Base-by-base conservation (phyloP, 2,329 filamentous ascomycete species). In the Gnomoniopsis sp. region DNA sequence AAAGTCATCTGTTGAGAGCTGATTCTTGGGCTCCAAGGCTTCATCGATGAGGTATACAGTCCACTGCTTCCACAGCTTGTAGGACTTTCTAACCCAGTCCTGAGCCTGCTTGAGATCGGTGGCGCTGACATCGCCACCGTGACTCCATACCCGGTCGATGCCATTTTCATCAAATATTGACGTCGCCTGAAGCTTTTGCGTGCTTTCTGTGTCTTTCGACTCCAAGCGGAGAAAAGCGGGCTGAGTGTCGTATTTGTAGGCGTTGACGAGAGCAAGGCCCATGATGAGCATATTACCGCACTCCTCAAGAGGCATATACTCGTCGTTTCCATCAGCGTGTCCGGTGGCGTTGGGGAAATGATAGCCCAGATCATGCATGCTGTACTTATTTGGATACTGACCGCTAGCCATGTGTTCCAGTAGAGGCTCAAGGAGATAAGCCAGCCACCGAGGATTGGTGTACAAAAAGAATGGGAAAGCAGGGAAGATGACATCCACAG, bases 391-490 rank as follows among this genome's bases (percentile, higher is more conserved):
- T 8, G 91, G 91, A 69, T 95, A 96, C 69, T 93, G 88, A 1
- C 89, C 89, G 68, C 88, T 91, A 23, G 90, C 74, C 77, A 90
- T 90, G 70, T 95, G 89, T 72, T 95, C 90, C 54, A 95, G 81
- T 23, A 93, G 77, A 6, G 90, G 90, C 70, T 93, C 89, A 4
- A 95, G 77, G 3, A 93, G 78, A 67, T 93, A 93, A 1, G 86
- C 88, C 58, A 93, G 76, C 89, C 90, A 93, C 59, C 84, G 79
- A 2, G 90, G 90, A 65, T 93, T 92, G 19, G 90, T 92, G 69
- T 93, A 95, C 21, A 93, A 71, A 77, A 93, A 93, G 79, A 93
- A 95, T 0, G 91, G 90, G 72, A 91, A 93, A 0, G 90, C 83
- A 0, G 90, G 91, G 76, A 92, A 95, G 66, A 96, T 93, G 58